Evolutionary conservation across 169 alveolate species (phyloP), one percentile per base, ranked within the genome.

Genomic region (Babesia microti): DNA sequence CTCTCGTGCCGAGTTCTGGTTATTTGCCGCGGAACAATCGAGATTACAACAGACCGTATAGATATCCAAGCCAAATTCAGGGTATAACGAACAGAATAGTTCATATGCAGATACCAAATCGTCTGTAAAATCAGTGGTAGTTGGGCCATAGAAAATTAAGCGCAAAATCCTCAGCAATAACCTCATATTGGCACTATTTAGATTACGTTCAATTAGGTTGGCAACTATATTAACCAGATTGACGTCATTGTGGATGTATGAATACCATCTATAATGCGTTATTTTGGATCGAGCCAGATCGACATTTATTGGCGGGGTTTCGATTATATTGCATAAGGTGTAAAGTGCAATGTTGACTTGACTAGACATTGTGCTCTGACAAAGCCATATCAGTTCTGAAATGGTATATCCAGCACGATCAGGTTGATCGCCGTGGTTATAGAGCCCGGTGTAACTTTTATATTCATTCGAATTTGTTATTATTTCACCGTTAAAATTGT

Each of bases 341-440:
- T 63, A 52, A 7, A 68, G 39, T 12, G 83, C 52, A 21, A 76
- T 65, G 22, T 68, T 70, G 9, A 63, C 82, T 40, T 76, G 86
- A 36, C 67, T 73, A 43, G 39, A 59, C 54, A 66, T 59, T 5
- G 78, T 35, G 50, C 86, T 76, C 47, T 76, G 81, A 32, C 65
- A 45, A 27, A 76, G 73, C 50, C 40, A 50, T 24, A 76, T 29
- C 15, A 76, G 15, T 48, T 76, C 86, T 6, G 82, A 79, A 1
- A 76, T 29, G n/a, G 86, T 76, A 51, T 76, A 76, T 5, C 85
- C 85, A 11, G 81, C 65, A 34, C 63, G 60, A 17, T 63, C 52
- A 7, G 85, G 75, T 15, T 74, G 78, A 26, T 45, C 53, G 17
- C 78, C 78, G 51, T 74, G 85, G 67, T 67, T 73, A 40, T 74